Evolutionary conservation across 352 stramenopile species (phyloP).

Genomic region (Pythium diclinum): DNA sequence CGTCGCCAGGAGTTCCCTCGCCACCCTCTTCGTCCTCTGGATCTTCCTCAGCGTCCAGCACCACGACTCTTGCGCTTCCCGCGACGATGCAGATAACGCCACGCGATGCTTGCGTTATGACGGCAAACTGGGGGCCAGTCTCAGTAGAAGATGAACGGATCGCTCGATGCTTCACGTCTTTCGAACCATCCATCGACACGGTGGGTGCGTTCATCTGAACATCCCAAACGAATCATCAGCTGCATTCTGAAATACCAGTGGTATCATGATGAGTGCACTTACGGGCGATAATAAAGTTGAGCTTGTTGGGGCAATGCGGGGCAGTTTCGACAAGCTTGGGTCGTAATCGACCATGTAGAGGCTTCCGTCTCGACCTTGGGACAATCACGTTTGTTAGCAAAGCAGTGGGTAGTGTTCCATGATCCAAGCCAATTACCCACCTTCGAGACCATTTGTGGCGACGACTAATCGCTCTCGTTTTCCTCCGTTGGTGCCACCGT

Average conservation of each 20-base stretch:
- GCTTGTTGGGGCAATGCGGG: not conserved
- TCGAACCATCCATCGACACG: not conserved
- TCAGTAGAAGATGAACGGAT: not conserved
- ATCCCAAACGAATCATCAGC: not conserved
- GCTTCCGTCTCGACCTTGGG: not conserved
- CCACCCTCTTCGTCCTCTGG: slow-evolving; percentile 39
- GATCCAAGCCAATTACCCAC: not conserved
- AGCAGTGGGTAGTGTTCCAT: not conserved
- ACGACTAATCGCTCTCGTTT: slow-evolving; percentile 39
- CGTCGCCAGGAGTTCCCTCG: slow-evolving; percentile 7
- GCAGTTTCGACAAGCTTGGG: not conserved
- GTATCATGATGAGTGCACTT: not conserved
- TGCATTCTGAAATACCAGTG: not conserved
- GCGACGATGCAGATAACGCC: slow-evolving; percentile 50
- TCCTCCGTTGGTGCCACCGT: slow-evolving; percentile 28
- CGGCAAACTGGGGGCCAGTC: not conserved
- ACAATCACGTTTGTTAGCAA: not conserved
- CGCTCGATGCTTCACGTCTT: not conserved
- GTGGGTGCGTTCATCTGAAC: not conserved
- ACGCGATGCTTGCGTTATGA: slow-evolving; percentile 48
- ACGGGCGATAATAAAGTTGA: not conserved
- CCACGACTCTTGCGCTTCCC: slow-evolving; percentile 32
- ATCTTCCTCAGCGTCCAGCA: slow-evolving; percentile 64
- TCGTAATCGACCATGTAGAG: not conserved
- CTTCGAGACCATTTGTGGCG: slow-evolving; percentile 10